Evolutionary conservation across 768 basidiomycete species (phyloP).

Genomic region (Suillus lakei): DNA sequence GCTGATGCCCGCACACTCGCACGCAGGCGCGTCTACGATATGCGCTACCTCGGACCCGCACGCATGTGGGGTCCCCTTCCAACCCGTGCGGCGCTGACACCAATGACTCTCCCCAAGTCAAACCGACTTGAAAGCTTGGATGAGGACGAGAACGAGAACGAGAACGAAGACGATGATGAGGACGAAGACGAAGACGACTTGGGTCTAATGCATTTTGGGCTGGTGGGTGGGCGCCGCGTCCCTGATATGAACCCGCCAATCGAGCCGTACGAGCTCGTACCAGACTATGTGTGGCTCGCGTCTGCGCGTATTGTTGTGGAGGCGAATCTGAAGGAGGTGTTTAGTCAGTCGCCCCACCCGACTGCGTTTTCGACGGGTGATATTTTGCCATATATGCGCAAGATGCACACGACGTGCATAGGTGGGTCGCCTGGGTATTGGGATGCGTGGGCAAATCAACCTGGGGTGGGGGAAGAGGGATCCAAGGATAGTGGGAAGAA

Average conservation of each 20-base stretch:
- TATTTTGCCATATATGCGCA: conserved; percentile 33
- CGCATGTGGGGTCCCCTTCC: conserved; percentile 36
- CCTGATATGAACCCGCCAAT: conserved; percentile 22
- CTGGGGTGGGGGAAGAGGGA: conserved; percentile 1
- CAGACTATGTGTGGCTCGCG: conserved; percentile 58
- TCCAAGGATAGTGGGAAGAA: background rate
- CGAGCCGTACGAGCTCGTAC: conserved; percentile 37
- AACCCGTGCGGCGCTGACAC: conserved; percentile 17
- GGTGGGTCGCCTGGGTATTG: conserved; percentile 49
- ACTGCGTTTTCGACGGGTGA: conserved; percentile 12
- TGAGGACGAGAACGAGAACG: conserved; percentile 28
- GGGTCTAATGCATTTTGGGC: conserved; percentile 3
- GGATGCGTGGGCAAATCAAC: conserved; percentile 27
- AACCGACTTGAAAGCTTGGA: background rate
- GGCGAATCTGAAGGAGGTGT: conserved; percentile 50
- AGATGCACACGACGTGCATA: conserved; percentile 43
- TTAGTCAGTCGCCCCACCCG: conserved; percentile 16
- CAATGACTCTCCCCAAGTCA: background rate
- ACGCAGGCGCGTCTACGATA: conserved; percentile 34
- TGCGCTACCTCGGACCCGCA: conserved; percentile 33
- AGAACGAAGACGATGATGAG: conserved; percentile 20
- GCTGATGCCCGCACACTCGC: conserved; percentile 33
- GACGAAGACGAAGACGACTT: conserved; percentile 21
- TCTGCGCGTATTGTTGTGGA: conserved; percentile 57
- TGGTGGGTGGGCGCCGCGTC: conserved; percentile 15